Conservation (phyloP, 2,329 filamentous ascomycete species). For the Aspergillus sp. region DNA sequence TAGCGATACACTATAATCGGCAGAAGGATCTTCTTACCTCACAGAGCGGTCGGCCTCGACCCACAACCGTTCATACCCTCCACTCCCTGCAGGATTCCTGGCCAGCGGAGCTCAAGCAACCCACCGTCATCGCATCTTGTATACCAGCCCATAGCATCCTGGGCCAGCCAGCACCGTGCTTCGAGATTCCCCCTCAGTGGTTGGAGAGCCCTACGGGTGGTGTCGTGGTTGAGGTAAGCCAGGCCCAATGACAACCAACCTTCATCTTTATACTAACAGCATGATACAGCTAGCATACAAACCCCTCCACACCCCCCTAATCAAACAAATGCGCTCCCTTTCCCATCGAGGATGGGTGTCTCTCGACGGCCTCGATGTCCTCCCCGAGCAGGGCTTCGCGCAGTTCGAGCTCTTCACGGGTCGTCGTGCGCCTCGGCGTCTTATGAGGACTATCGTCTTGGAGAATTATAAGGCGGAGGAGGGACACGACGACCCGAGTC, state of each 20-base stretch:
- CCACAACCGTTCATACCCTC: constrained; percentile 21
- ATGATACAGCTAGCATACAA: constrained; percentile 30
- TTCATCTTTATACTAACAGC: not conserved
- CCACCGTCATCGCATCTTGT: constrained; percentile 32
- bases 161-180: constrained; percentile 27
- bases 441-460: constrained; percentile 31
- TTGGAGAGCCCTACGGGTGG: constrained; percentile 33
- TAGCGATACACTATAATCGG: constrained; percentile 30
- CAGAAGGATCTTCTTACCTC: constrained; percentile 18
- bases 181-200: constrained; percentile 30
- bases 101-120: constrained; percentile 27
- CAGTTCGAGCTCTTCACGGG: constrained; percentile 35
- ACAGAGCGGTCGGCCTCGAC: constrained; percentile 5
- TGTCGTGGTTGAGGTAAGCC: constrained; percentile 33
- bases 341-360: constrained; percentile 34
- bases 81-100: constrained; percentile 23
- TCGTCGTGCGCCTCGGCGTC: constrained; percentile 28
- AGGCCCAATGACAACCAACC: not conserved
- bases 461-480: constrained; percentile 29
- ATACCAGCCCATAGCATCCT: constrained; percentile 32
- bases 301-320: constrained; percentile 30
- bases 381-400: constrained; percentile 34
- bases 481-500: constrained; percentile 22
- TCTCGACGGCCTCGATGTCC: constrained; percentile 32
- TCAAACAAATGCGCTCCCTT: constrained; percentile 29